A percentile compares a stretch with the other conserved stretches of the same genome.
Conservation (phyloP, 768 basidiomycete species). For the Termitomyces sp. region DNA sequence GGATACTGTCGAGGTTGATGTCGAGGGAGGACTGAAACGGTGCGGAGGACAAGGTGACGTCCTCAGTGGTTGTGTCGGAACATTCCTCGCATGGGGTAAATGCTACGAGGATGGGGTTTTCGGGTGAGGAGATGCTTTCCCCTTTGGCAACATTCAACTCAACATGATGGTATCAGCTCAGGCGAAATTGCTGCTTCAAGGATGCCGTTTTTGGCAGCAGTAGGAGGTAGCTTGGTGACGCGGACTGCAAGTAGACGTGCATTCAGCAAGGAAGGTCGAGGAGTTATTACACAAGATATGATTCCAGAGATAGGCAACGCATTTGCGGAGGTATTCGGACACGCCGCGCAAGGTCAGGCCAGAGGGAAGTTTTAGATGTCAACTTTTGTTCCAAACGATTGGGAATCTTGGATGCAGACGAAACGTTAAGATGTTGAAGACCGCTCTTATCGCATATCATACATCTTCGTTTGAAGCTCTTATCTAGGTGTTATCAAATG, state of each 20-base stretch:
- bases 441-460: background rate
- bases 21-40: slow-evolving; percentile 80
- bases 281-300: slow-evolving; percentile 81
- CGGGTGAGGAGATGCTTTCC: slow-evolving; percentile 42
- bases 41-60: slow-evolving; percentile 98
- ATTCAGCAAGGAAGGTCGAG: slow-evolving; percentile 71
- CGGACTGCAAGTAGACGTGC: slow-evolving; percentile 76
- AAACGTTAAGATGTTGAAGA: background rate
- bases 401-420: background rate
- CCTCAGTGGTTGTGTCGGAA: slow-evolving; percentile 80
- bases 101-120: slow-evolving; percentile 85
- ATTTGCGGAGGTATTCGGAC: slow-evolving; percentile 70
- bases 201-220: slow-evolving; percentile 80
- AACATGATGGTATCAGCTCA: background rate
- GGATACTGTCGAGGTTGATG: slow-evolving; percentile 62
- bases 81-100: slow-evolving; percentile 92
- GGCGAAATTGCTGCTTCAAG: slow-evolving; percentile 45
- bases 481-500: background rate
- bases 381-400: background rate
- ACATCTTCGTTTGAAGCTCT: background rate
- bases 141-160: background rate
- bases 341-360: slow-evolving; percentile 34
- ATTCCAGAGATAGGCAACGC: slow-evolving; percentile 58
- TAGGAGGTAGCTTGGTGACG: slow-evolving; percentile 86
- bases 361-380: slow-evolving; percentile 29